These are phyloP conservation scores for Tylopilus cervinicoccineus DNA, from an alignment of 768 basidiomycete genomes.

Conservation along the genomic window DNA sequence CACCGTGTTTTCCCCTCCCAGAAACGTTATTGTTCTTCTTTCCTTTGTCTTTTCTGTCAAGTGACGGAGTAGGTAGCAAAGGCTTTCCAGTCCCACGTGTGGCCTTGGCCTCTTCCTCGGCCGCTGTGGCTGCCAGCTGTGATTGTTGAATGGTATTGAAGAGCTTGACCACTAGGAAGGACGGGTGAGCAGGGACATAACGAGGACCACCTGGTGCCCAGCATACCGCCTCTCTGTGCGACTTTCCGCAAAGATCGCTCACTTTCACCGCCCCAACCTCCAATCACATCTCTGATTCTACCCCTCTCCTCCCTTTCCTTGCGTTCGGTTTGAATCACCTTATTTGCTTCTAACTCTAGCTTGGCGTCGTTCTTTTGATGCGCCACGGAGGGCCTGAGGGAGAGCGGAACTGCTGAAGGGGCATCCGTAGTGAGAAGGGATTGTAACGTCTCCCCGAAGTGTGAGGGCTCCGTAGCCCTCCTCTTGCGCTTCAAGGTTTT, in stretches of 20 bases:
- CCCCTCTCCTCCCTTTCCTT: constrained; percentile 72
- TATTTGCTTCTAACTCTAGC: constrained; percentile 67
- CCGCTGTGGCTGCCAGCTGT: constrained; percentile 51
- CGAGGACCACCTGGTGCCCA: not conserved
- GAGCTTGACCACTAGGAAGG: constrained; percentile 63
- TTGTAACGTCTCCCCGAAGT: constrained; percentile 73
- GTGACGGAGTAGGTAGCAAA: constrained; percentile 60
- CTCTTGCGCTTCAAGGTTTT: constrained; percentile 83
- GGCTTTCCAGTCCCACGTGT: constrained; percentile 71
- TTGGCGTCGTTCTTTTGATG: constrained; percentile 72
- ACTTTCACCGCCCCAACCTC: constrained; percentile 85
- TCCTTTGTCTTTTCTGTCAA: constrained; percentile 44
- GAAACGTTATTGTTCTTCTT: constrained; percentile 51
- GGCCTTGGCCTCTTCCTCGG: constrained; percentile 56
- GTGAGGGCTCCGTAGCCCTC: constrained; percentile 68
- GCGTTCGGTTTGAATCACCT: constrained; percentile 63
- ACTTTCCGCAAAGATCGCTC: constrained; percentile 76
- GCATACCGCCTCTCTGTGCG: constrained; percentile 78
- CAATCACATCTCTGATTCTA: constrained; percentile 66
- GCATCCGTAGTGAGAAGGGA: constrained; percentile 67
- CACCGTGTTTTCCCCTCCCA: constrained; percentile 57
- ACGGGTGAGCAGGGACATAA: not conserved
- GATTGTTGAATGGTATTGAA: constrained; percentile 87
- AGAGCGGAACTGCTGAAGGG: constrained; percentile 68
- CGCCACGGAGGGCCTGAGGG: constrained; percentile 71